phyloP scores from a whole-genome alignment of 73 alveolate species.

The Diophrys sp. region DNA sequence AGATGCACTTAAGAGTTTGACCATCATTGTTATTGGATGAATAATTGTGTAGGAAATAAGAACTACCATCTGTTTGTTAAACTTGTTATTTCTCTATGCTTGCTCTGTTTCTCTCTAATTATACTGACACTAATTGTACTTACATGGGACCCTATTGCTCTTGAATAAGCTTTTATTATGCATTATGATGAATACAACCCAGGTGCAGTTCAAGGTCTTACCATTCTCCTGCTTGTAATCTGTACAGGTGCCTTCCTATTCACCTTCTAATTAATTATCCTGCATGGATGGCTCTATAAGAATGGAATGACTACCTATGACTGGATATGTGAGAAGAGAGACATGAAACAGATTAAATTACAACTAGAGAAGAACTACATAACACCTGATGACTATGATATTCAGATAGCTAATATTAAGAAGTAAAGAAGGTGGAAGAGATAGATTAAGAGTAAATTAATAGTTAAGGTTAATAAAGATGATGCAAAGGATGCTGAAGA shows the following conservation, averaged over 20 bases:
- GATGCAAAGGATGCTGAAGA: neutral
- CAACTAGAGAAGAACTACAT: neutral
- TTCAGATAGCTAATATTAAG: neutral
- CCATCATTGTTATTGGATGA: conserved; percentile 69
- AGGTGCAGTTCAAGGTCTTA: neutral
- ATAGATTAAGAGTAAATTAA: neutral
- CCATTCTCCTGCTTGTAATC: neutral
- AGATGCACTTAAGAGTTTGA: conserved; percentile 59
- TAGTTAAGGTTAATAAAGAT: neutral
- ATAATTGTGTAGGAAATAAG: conserved; percentile 54
- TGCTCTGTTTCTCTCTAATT: neutral
- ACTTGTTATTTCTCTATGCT: conserved; percentile 4
- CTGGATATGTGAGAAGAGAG: neutral
- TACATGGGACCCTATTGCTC: neutral
- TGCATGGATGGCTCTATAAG: neutral
- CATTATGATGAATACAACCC: neutral
- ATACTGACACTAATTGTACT: neutral
- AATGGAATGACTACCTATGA: neutral
- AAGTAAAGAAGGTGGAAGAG: neutral
- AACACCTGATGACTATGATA: neutral
- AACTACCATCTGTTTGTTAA: conserved; percentile 39
- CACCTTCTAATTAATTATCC: neutral
- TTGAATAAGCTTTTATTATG: neutral
- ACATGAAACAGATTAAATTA: neutral
- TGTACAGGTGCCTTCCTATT: neutral